phyloP scores from a whole-genome alignment of 768 basidiomycete genomes.

The Tricholoma sp. region DNA sequence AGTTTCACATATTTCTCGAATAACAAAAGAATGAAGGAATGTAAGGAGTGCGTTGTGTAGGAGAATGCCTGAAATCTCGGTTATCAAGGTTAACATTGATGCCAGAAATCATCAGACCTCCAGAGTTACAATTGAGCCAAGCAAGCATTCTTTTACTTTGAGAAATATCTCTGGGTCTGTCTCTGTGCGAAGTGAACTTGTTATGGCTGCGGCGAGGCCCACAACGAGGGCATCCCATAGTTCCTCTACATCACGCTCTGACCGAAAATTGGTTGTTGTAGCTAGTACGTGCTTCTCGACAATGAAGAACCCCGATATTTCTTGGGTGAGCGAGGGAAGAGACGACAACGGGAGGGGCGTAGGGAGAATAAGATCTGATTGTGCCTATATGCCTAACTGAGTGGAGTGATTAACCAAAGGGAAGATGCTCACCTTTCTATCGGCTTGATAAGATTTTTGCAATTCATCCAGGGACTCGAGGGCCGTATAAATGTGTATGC shows the following conservation, averaged over 20 bases:
- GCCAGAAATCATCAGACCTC: constrained; percentile 50
- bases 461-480: constrained; percentile 89
- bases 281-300: constrained; percentile 90
- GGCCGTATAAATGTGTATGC: constrained; percentile 93
- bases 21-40: constrained; percentile 77
- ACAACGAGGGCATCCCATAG: constrained; percentile 87
- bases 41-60: constrained; percentile 79
- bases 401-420: background rate
- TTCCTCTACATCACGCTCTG: constrained; percentile 85
- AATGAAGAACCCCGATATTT: constrained; percentile 97
- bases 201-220: constrained; percentile 68
- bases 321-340: constrained; percentile 77
- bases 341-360: constrained; percentile 59
- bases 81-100: background rate
- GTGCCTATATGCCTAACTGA: constrained; percentile 52
- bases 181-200: constrained; percentile 65
- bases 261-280: constrained; percentile 87
- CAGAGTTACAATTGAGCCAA: constrained; percentile 85
- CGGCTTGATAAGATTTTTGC: constrained; percentile 92
- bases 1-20: constrained; percentile 88
- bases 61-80: constrained; percentile 60
- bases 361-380: constrained; percentile 94
- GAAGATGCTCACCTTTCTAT: constrained; percentile 65
- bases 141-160: constrained; percentile 75
- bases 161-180: constrained; percentile 79